Conservation (phyloP, 345 rosid species). For the Dovyalis caffra region DNA sequence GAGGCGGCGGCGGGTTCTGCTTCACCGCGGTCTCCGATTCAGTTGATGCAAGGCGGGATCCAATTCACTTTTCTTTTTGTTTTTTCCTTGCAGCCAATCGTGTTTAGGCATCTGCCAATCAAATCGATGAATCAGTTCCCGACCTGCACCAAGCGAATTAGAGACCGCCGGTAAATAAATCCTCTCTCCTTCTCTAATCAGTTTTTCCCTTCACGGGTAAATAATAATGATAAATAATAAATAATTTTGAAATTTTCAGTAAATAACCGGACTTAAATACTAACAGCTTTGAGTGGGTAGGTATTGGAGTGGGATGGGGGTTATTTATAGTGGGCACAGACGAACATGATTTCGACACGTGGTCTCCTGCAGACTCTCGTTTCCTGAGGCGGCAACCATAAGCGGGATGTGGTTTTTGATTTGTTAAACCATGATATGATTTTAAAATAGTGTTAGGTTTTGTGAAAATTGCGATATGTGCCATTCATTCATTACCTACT, state of each 20-base stretch:
- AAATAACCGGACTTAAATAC: background rate
- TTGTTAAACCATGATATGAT: no score
- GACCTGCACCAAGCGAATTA: slow-evolving; percentile 99
- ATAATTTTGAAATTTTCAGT: background rate
- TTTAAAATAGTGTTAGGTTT: slow-evolving; percentile 8
- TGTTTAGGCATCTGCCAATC: slow-evolving; percentile 22
- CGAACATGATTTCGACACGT: slow-evolving; percentile 38
- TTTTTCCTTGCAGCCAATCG: background rate
- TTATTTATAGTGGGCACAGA: slow-evolving; percentile 40
- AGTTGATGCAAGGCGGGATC: slow-evolving; percentile 99
- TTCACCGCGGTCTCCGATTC: slow-evolving; percentile 93
- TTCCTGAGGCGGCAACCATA: background rate
- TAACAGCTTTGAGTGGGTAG: background rate
- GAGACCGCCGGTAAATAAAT: slow-evolving; percentile 68
- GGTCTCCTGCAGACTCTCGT: background rate
- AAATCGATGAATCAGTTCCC: slow-evolving; percentile 53
- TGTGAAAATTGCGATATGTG: slow-evolving; percentile 11
- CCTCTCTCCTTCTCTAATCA: background rate
- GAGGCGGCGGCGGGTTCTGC: background rate
- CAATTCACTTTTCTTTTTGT: slow-evolving; percentile 26
- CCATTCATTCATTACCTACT: background rate
- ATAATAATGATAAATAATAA: no score
- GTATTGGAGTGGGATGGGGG: background rate
- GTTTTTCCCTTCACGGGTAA: background rate
- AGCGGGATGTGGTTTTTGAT: background rate